Percentiles rank a stretch among this genome's conserved stretches.
These are phyloP conservation scores for Ascoidea rubescens DNA, from an alignment of 805 yeast species.

Conservation along the genomic window DNA sequence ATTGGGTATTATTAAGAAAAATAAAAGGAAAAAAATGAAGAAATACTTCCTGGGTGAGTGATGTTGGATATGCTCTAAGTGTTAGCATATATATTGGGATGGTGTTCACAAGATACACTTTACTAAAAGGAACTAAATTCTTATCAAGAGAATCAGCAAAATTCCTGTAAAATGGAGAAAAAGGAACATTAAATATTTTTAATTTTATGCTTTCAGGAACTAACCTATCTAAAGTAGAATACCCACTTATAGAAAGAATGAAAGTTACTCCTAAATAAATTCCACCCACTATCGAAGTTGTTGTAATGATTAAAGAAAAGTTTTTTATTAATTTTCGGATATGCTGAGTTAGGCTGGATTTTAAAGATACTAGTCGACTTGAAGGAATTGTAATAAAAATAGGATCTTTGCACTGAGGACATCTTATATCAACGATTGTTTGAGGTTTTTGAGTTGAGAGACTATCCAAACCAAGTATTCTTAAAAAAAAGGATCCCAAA, in stretches of 20 bases:
- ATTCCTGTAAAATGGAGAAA: conserved; percentile 7
- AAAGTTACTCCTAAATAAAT: conserved; percentile 13
- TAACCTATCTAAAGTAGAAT: conserved; percentile 14
- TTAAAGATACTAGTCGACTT: conserved; percentile 6
- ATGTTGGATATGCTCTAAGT: conserved; percentile 11
- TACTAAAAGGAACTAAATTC: conserved; percentile 2
- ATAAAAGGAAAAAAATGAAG: conserved; percentile 12
- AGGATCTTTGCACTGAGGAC: conserved; percentile 24
- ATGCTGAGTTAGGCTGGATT: conserved; percentile 11
- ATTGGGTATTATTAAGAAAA: conserved; percentile 7
- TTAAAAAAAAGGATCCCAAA: too few relatives aligned
- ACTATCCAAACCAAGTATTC: too few relatives aligned
- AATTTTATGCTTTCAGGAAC: conserved; percentile 21
- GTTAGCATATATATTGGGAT: conserved; percentile 18
- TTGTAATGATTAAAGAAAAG: conserved; percentile 7
- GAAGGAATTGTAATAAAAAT: conserved; percentile 16
- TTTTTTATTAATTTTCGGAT: conserved; percentile 2
- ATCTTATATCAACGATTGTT: conserved; percentile 12
- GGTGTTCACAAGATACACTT: conserved; percentile 13
- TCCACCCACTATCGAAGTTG: conserved; percentile 14
- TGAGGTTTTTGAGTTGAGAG: not conserved
- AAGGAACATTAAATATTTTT: conserved; percentile 16
- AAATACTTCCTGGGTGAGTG: conserved; percentile 2
- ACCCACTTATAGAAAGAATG: conserved; percentile 16
- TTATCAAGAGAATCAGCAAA: conserved; percentile 1